These are phyloP conservation scores for Candida sanyaensis DNA, from an alignment of 1,139 yeast species.

Conservation along the genomic window DNA sequence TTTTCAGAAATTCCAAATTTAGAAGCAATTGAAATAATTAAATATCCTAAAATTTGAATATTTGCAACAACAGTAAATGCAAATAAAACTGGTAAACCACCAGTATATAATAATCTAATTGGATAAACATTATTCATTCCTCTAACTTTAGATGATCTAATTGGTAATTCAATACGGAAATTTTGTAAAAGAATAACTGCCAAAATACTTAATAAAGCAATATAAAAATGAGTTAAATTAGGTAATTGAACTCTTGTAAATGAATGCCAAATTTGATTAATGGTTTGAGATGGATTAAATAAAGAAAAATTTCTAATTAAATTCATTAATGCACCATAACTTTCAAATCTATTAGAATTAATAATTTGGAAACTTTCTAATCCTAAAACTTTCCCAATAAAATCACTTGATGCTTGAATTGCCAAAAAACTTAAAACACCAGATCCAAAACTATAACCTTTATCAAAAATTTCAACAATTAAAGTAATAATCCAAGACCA, in stretches of 20 bases:
- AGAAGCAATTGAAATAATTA: constrained; percentile 44
- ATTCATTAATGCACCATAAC: constrained; percentile 72
- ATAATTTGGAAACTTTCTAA: constrained; percentile 49
- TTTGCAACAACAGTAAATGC: constrained; percentile 66
- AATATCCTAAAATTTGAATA: constrained; percentile 55
- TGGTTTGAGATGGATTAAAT: constrained; percentile 41
- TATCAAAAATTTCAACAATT: constrained; percentile 78
- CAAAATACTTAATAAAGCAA: constrained; percentile 53
- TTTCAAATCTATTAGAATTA: constrained; percentile 54
- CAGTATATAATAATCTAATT: constrained; percentile 80
- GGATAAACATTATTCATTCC: constrained; percentile 81
- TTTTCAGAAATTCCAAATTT: constrained; percentile 21
- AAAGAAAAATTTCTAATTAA: constrained; percentile 54
- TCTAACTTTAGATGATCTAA: constrained; percentile 87
- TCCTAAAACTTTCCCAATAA: constrained; percentile 71
- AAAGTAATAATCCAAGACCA: constrained; percentile 65
- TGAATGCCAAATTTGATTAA: constrained; percentile 54
- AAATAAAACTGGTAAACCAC: constrained; percentile 75
- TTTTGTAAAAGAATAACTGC: constrained; percentile 62
- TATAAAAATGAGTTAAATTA: constrained; percentile 68
- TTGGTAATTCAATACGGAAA: constrained; percentile 76
- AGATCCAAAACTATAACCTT: constrained; percentile 89
- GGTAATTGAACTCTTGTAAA: constrained; percentile 77
- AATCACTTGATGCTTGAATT: constrained; percentile 63
- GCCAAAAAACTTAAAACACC: constrained; percentile 74